Base-by-base conservation (phyloP, 768 basidiomycete species). In the Pleurotus cornucopiae region DNA sequence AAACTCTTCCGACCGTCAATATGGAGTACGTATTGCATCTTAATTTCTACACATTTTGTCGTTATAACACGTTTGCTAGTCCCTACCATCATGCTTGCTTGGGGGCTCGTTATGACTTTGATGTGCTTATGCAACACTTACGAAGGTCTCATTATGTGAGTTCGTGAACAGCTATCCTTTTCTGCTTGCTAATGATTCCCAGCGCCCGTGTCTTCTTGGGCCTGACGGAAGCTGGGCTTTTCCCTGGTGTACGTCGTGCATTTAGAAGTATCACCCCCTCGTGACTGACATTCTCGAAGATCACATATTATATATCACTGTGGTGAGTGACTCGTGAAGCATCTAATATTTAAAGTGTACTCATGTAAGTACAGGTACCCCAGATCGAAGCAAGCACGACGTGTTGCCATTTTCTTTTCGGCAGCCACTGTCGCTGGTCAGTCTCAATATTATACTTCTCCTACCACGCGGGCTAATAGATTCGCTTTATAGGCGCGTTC, bases 391-490 rank as follows among this genome's bases (percentile, higher is more conserved):
- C 76, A 81, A 58, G 79, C 76, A 13, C 68, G 71, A 60, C 80
- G 81, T 3, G 72, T 82, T 46, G 78, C 83, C 3, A 64, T 81
- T 43, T 84, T 84, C 68, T 83, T 82, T 64, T 76, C 77, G 7
- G 77, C 81, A 25, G 80, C 83, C 2, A 81, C 80, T 2, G 63
- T 78, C 6, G 73, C 81, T 5, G 81, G 77, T 66, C 30, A 13
- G 64, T 53, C 16, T 46, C 45, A 34, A 37, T n/a, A 20, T 25
- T 41, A 1, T 4, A 1, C 38, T 46, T 3, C 23, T 53, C 21
- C 25, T 51, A 16, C 34, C 5, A 12, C 40, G 14, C 48, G 38
- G 14, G 39, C 5, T 41, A 11, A 41, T n/a, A 43, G 14, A 12
- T 41, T 45, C n/a, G 16, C 3, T 5, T 30, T 14, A 5, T 16